phyloP scores from a whole-genome alignment of 192 early-diverging fungal genomes.

The Podila verticillata region DNA sequence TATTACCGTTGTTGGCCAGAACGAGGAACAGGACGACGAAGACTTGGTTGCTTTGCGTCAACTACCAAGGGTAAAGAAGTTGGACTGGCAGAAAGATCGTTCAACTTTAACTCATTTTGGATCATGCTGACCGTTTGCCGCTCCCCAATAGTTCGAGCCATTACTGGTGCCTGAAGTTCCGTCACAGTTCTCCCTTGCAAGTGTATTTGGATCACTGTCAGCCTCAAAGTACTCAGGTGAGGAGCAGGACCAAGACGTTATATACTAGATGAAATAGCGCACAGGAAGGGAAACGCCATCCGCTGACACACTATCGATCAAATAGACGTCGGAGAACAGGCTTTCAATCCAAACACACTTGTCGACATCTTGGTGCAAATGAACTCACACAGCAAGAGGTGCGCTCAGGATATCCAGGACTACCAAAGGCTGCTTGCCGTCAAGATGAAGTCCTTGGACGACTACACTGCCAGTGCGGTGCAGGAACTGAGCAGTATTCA shows the following conservation, averaged over 20 bases:
- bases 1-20: constrained; percentile 25
- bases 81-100: too few relatives aligned
- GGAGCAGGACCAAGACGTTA: not conserved
- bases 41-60: constrained; percentile 20
- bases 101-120: too few relatives aligned
- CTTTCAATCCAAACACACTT: constrained; percentile 29
- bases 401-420: constrained; percentile 33
- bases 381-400: constrained; percentile 30
- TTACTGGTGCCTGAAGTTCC: constrained; percentile 23
- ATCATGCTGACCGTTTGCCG: not conserved
- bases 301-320: not conserved
- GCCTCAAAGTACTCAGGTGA: constrained; percentile 1
- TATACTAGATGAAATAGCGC: too few relatives aligned
- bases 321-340: constrained; percentile 14
- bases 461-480: constrained; percentile 11
- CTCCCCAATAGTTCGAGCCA: constrained; percentile 27
- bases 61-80: constrained; percentile 27
- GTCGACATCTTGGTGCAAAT: constrained; percentile 36
- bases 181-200: constrained; percentile 36
- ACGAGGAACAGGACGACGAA: constrained; percentile 31
- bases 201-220: constrained; percentile 35
- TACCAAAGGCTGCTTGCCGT: constrained; percentile 20
- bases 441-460: constrained; percentile 30
- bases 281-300: too few relatives aligned
- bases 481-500: constrained; percentile 21